Evolutionary conservation across 352 stramenopile species (phyloP).

Genomic region (Blastocystis sp.): DNA sequence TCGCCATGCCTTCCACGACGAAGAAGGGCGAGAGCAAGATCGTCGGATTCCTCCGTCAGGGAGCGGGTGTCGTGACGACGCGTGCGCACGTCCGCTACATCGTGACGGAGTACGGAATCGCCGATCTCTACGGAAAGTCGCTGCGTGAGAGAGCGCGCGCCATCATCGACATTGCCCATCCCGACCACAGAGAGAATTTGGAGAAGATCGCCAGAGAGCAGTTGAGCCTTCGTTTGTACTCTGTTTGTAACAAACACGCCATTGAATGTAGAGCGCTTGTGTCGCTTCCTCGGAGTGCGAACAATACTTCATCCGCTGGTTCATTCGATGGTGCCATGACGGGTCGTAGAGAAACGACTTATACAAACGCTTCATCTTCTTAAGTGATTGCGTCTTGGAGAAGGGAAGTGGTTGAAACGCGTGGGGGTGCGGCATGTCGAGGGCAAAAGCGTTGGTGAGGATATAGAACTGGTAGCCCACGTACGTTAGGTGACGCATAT

Average conservation of each 20-base stretch:
- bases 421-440: constrained; percentile 29
- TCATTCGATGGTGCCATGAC: background rate
- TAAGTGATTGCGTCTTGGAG: background rate
- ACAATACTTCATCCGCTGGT: background rate
- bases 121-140: constrained; percentile 59
- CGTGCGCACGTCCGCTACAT: constrained; percentile 62
- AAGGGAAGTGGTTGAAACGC: no score
- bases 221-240: background rate
- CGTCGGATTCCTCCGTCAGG: constrained; percentile 59
- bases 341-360: background rate
- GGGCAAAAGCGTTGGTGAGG: background rate
- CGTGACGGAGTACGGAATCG: constrained; percentile 63
- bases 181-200: constrained; percentile 60
- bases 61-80: constrained; percentile 62
- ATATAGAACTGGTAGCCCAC: constrained; percentile 24
- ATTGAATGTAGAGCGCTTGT: background rate
- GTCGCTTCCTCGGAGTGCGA: no score
- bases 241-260: background rate
- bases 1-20: constrained; percentile 61
- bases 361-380: background rate
- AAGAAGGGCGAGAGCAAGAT: constrained; percentile 61
- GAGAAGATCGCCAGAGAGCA: constrained; percentile 43
- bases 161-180: constrained; percentile 62
- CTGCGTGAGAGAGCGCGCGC: constrained; percentile 59
- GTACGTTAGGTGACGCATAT: constrained; percentile 3